Base-by-base conservation (phyloP, 306 rosid species). In the Rubus idaeus region DNA sequence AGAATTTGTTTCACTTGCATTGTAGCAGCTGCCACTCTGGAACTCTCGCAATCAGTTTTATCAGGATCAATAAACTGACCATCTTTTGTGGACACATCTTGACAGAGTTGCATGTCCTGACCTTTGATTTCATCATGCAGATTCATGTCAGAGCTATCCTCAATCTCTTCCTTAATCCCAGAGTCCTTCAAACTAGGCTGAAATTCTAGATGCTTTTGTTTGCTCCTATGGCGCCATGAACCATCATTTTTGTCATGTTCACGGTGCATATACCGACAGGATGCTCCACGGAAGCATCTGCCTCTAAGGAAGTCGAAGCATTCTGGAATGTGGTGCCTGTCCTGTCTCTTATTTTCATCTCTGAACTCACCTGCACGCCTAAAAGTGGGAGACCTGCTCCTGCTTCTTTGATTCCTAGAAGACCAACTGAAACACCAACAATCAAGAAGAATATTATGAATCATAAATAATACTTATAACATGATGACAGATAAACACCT, bases 351-450 rank as follows among this genome's bases (percentile, higher is more conserved):
- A 71, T 84, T 88, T 78, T 83, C 97, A 73, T 83, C 77, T 63
- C 74, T 79, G 63, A 80, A 78, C 76, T 89, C 89, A 75, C 87
- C 83, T 45, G 90, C 77, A 52, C 86, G 97, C 82, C 92, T 89
- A 76, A 74, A 64, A 70, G 75, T 50, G 52, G 98, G 98, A 74
- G 97, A 95, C 87, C 96, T 89, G 77, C 93, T 92, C 89, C 96
- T 89, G 84, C 91, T 91, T 87, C 96, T 87, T 42, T 79, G 90
- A 21, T 80, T 88, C 81, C 85, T 77, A 42, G 97, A 94, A 56
- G 97, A 92, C 89, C 89, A 77, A 83, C 96, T 92, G 90, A 81
- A 89, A 80, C 86, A 79, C 68, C 55, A 61, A 56, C 73, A 56
- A n/a, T 61, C 30, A 49, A 77, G 73, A 84, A 71, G 39, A 86